Percentiles rank a stretch among this genome's conserved stretches.
Evolutionary conservation across 805 yeast genomes (phyloP).

Genomic region (Candida bentonensis): DNA sequence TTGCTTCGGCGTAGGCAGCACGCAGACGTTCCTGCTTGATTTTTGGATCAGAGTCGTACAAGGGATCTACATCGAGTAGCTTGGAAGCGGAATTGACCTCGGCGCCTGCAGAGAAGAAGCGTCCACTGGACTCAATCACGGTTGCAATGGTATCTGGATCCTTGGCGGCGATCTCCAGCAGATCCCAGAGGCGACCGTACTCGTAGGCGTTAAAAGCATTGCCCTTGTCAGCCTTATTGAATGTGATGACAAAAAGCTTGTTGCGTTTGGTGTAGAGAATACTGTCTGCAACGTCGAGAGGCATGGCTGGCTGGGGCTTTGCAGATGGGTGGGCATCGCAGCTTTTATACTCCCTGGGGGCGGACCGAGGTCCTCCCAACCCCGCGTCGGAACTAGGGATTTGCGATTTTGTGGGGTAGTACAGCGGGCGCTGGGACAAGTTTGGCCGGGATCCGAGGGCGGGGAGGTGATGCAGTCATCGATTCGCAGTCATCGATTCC

Average conservation of each 20-base stretch:
- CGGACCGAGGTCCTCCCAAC: too few species aligned
- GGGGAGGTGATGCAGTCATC: too few species aligned
- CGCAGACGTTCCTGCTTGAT: background rate
- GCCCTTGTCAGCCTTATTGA: constrained; percentile 44
- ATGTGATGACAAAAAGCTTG: constrained; percentile 44
- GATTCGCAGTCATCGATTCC: too few species aligned
- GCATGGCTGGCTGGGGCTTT: too few species aligned
- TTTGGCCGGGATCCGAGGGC: too few species aligned
- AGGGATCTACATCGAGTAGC: background rate
- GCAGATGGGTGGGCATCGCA: too few species aligned
- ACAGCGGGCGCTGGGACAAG: too few species aligned
- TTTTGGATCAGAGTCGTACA: background rate
- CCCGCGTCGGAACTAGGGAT: too few species aligned
- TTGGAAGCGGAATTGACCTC: constrained; percentile 30
- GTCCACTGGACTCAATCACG: constrained; percentile 53
- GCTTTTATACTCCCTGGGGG: too few species aligned
- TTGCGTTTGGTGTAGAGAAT: constrained; percentile 24
- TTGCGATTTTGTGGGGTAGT: too few species aligned
- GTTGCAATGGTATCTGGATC: constrained; percentile 53
- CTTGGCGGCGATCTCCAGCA: constrained; percentile 46
- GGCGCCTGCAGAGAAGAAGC: constrained; percentile 78
- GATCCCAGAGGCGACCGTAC: constrained; percentile 33
- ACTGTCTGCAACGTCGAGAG: too few species aligned
- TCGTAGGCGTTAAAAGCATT: constrained; percentile 59
- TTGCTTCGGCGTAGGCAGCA: constrained; percentile 36